These are phyloP conservation scores for Aspergillus affinis DNA, from an alignment of 495 filamentous ascomycete species.

Conservation along the genomic window DNA sequence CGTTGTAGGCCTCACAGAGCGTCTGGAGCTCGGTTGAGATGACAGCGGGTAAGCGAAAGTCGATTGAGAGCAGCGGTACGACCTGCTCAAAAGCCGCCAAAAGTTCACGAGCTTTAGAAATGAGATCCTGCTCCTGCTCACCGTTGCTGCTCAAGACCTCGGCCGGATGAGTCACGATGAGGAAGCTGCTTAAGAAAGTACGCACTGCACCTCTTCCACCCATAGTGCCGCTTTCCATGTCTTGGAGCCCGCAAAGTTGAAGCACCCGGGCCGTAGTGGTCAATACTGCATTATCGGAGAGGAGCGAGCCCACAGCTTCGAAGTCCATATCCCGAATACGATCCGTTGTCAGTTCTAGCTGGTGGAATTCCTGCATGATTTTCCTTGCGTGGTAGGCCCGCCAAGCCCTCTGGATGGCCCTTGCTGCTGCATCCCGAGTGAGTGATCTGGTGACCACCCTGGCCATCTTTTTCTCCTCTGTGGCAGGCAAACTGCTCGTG, in stretches of 20 bases:
- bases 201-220: constrained; percentile 77
- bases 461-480: constrained; percentile 54
- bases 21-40: constrained; percentile 46
- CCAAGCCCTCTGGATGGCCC: constrained; percentile 78
- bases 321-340: constrained; percentile 73
- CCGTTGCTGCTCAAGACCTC: constrained; percentile 85
- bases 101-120: constrained; percentile 82
- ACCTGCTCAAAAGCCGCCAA: constrained; percentile 81
- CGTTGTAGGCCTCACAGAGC: constrained; percentile 62
- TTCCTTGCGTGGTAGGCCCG: constrained; percentile 58
- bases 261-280: constrained; percentile 69
- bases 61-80: constrained; percentile 57
- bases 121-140: constrained; percentile 85
- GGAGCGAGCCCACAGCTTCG: constrained; percentile 73
- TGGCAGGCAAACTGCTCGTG: constrained; percentile 60
- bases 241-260: constrained; percentile 71
- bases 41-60: constrained; percentile 41
- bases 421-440: constrained; percentile 65
- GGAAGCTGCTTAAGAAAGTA: constrained; percentile 88
- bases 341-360: constrained; percentile 71
- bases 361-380: constrained; percentile 63
- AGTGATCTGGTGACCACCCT: constrained; percentile 43
- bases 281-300: constrained; percentile 75
- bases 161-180: constrained; percentile 90
- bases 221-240: constrained; percentile 65